Base-by-base conservation (phyloP, 1,284 basidiomycete genomes). In the Austroboletus sp. region DNA sequence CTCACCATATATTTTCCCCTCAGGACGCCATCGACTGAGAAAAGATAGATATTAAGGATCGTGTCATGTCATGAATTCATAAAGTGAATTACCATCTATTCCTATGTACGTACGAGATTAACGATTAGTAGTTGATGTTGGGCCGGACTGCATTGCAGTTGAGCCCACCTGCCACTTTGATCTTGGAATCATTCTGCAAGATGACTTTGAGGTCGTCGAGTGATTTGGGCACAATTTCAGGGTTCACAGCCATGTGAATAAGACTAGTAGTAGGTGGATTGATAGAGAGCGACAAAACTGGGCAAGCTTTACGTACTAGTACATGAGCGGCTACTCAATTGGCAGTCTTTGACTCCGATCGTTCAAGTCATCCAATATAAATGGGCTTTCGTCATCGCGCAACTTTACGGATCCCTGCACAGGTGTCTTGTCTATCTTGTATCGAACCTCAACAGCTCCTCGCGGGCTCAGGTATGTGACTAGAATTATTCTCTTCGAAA, bases 1-100 rank as follows among this genome's bases (percentile, higher is more conserved):
- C 70, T 45, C 52, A 84, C 87, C 87, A 96, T 92, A 66, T 87
- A 87, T 69, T 97, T 98, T 39, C 94, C 94, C 39, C 94, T 77
- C 12, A 97, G 74, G 15, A 98, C 81, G 30, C 95, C 95, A 66
- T 98, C 95, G 38, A 94, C 89, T 86, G 46, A 32, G 36, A 15
- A 17, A 42, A 41, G 36, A 40, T 8, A 33, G 13, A 30, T 8
- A 33, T 50, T 53, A 17, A 56, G 32, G 19, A 42, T 40, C 30
- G 33, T 15, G 25, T 41, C 6, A 38, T 46, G 32, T 8, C 32
- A 44, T 10, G 32, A 44, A 41, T 38, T 26, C 17, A 37, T 27
- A 30, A 47, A 40, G 35, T 42, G 15, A 50, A 61, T 57, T 58
- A 85, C 83, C 85, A 62, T 86, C 83, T 46, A 87, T 72, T 6